phyloP scores from a whole-genome alignment of 306 rosid genomes.

The Pterocarpus santalinus region DNA sequence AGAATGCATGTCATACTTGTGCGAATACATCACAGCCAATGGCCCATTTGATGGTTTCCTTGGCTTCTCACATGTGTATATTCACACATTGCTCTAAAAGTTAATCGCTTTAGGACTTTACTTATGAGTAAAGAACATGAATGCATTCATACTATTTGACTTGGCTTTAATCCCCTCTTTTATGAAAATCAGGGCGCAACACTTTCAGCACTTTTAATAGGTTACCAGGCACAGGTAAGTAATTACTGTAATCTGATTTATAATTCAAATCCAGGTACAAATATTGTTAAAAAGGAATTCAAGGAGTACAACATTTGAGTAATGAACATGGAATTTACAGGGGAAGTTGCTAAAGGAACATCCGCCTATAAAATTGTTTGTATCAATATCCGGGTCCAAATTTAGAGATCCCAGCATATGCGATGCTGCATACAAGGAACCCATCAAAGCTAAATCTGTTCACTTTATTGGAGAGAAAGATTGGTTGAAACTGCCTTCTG shows the following conservation, averaged over 20 bases:
- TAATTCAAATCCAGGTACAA: conserved; percentile 7
- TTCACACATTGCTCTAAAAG: background rate
- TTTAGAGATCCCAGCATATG: conserved; percentile 85
- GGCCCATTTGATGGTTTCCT: conserved; percentile 90
- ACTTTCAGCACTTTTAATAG: conserved; percentile 73
- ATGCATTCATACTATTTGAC: conserved; percentile 9
- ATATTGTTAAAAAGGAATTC: background rate
- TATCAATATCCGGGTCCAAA: conserved; percentile 82
- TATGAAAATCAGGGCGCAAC: conserved; percentile 69
- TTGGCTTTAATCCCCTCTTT: conserved; percentile 8
- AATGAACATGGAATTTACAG: conserved; percentile 54
- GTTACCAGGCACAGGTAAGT: conserved; percentile 79
- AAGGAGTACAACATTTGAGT: background rate
- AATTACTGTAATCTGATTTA: conserved; percentile 10
- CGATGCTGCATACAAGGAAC: conserved; percentile 78
- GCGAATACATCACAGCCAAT: conserved; percentile 77
- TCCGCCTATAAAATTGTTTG: conserved; percentile 70
- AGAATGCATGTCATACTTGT: conserved; percentile 72
- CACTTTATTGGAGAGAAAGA: conserved; percentile 90
- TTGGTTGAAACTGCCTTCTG: conserved; percentile 79
- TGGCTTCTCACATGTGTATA: conserved; percentile 80
- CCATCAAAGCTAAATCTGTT: conserved; percentile 72
- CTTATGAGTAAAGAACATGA: background rate
- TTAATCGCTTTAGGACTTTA: background rate
- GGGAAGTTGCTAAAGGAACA: conserved; percentile 87